Base-by-base conservation (phyloP, 352 stramenopile genomes). In the Globisporangium middletonii region DNA sequence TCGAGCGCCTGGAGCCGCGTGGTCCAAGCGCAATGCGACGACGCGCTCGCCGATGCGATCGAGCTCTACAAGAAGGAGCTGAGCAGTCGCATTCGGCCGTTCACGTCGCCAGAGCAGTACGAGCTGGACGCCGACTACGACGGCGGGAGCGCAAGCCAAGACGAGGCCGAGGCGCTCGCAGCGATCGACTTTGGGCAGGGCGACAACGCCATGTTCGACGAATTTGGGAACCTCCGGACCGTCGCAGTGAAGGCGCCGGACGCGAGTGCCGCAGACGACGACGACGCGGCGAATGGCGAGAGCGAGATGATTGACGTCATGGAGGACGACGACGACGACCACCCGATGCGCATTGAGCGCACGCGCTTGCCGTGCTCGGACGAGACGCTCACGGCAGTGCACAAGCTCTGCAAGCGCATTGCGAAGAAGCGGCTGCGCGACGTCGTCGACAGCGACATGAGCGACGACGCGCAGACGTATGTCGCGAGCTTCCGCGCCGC, bases 1-100 rank as follows among this genome's bases (percentile, higher is more conserved):
- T 92, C 83, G 7, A 96, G 77, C 56, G 88, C 89, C 1, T 97
- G 89, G 85, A 91, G 81, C 51, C 83, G 85, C 42, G 88, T 97
- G 2, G 83, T 95, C 28, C 83, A 96, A 63, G 71, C 74, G 4
- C 83, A 94, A 56, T 95, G 83, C 62, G 69, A 90, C 47, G 84
- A 95, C 56, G 88, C 85, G 13, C 71, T 94, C 8, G 69, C 87
- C 35, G 77, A 87, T 16, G 80, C 86, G 2, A 63, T 96, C 1
- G 71, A 79, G 53, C 50, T 76, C n/a, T 97, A 96, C 73, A 80
- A 89, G 55, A 69, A 72, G 2, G 80, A 92, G 60, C 66, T 94
- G 33, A 53, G 63, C 16, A 59, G 69, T 8, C 76, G 79, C 23
- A 71, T 95, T 11, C 65, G 67, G 18, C 62, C 43, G 33, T 92